Conservation (phyloP, 345 rosid species). For the Mallotus nudiflorus region DNA sequence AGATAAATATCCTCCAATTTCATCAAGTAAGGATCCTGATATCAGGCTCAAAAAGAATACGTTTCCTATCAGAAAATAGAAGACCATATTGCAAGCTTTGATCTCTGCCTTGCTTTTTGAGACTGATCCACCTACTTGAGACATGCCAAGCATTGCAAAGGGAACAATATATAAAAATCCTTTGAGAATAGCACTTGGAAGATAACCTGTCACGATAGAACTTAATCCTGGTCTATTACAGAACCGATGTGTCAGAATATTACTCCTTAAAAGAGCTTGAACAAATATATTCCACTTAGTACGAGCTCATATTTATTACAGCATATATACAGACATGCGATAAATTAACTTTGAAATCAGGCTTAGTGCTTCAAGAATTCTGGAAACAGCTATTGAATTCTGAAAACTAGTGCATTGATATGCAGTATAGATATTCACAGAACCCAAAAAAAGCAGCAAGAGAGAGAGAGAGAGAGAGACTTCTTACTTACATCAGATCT, state of each 20-base stretch:
- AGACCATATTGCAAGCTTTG: constrained; percentile 93
- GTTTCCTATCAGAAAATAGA: constrained; percentile 89
- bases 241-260: constrained; percentile 19
- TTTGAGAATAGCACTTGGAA: constrained; percentile 87
- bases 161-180: constrained; percentile 76
- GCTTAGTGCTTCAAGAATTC: not conserved
- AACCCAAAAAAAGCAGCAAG: not conserved
- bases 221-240: constrained; percentile 81
- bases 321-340: too few species aligned
- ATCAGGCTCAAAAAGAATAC: constrained; percentile 83
- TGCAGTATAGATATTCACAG: not conserved
- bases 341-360: too few species aligned
- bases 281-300: too few species aligned
- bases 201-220: constrained; percentile 83
- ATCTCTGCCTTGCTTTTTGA: constrained; percentile 85
- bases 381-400: not conserved
- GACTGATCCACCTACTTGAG: constrained; percentile 62
- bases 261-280: not conserved
- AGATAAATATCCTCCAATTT: constrained; percentile 69
- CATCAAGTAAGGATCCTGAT: constrained; percentile 88
- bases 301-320: too few species aligned
- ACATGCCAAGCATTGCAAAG: constrained; percentile 74
- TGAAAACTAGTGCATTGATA: not conserved
- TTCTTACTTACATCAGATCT: constrained; percentile 75
- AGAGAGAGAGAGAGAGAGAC: constrained; percentile 13